phyloP scores from a whole-genome alignment of 306 rosid genomes.

The Cajanus cajan region DNA sequence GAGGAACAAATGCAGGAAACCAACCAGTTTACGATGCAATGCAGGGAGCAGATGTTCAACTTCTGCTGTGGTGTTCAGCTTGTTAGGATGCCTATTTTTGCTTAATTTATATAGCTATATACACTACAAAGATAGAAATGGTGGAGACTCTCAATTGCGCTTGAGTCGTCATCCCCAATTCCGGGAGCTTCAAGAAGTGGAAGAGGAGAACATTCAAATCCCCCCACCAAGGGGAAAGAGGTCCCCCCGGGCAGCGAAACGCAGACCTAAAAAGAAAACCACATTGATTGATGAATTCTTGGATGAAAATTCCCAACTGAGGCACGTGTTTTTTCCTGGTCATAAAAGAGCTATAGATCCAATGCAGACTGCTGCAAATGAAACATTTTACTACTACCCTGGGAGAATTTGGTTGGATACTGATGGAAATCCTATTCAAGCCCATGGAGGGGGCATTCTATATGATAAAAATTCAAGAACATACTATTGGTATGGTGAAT shows the following conservation, averaged over 20 bases:
- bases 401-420: constrained; percentile 96
- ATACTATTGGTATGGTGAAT: constrained; percentile 98
- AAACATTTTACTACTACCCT: constrained; percentile 69
- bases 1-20: constrained; percentile 82
- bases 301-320: constrained; percentile 87
- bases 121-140: constrained; percentile 39
- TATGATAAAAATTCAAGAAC: constrained; percentile 64
- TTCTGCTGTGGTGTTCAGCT: constrained; percentile 63
- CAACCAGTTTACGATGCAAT: constrained; percentile 68
- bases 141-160: constrained; percentile 40
- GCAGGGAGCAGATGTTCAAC: constrained; percentile 76
- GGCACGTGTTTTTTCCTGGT: constrained; percentile 76
- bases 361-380: constrained; percentile 45
- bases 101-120: constrained; percentile 55
- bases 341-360: constrained; percentile 67
- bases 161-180: constrained; percentile 52
- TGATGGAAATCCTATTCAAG: constrained; percentile 90
- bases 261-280: constrained; percentile 69
- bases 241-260: constrained; percentile 87
- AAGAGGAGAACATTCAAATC: constrained; percentile 71
- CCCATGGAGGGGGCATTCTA: constrained; percentile 95
- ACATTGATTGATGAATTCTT: constrained; percentile 91
- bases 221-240: constrained; percentile 96
- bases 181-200: constrained; percentile 79
- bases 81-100: constrained; percentile 73